phyloP scores from a whole-genome alignment of 169 alveolate genomes.

The Eimeria brunetti region DNA sequence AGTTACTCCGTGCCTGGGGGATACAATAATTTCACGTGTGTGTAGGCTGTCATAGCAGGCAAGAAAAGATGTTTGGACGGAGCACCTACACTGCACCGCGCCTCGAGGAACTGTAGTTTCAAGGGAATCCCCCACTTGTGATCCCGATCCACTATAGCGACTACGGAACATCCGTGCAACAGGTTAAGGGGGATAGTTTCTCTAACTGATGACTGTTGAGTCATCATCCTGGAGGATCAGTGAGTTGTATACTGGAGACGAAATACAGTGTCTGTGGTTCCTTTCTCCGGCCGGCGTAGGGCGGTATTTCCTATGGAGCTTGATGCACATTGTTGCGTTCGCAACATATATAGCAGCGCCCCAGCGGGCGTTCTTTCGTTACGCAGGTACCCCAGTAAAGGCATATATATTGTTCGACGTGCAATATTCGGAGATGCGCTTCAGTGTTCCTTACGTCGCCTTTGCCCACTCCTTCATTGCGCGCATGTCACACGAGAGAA shows the following conservation, averaged over 20 bases:
- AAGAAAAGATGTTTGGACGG: neutral
- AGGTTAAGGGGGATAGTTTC: too few species aligned
- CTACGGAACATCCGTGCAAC: neutral
- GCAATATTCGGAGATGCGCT: neutral
- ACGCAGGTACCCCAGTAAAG: neutral
- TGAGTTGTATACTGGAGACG: neutral
- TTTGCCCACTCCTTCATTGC: neutral
- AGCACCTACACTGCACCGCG: neutral
- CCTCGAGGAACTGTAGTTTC: neutral
- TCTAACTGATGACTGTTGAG: neutral
- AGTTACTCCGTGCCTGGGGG: too few species aligned
- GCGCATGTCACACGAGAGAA: neutral
- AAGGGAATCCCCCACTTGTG: neutral
- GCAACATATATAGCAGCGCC: neutral
- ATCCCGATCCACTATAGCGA: neutral
- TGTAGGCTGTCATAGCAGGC: too few species aligned
- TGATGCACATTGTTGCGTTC: neutral
- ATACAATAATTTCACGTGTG: too few species aligned
- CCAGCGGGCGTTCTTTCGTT: neutral
- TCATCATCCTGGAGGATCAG: neutral
- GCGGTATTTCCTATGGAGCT: neutral
- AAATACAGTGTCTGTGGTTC: neutral
- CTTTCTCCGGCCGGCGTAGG: neutral
- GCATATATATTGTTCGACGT: too few species aligned
- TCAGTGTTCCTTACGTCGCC: neutral